A percentile compares a stretch with the other conserved stretches of the same genome.
Evolutionary conservation across 2,329 filamentous ascomycete species (phyloP).

Genomic region (Fusarium guadeloupense): DNA sequence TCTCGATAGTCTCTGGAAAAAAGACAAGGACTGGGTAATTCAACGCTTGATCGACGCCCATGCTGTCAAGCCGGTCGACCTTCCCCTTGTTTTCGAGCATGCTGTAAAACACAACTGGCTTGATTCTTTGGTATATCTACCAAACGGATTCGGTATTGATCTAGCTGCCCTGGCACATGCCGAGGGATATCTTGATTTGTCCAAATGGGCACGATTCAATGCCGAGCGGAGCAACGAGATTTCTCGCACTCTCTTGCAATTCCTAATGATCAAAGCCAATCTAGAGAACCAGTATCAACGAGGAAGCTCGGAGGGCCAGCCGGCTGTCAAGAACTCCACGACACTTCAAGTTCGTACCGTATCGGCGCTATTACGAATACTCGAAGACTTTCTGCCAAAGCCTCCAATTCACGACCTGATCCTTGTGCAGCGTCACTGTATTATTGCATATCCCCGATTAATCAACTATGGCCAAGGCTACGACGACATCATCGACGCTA

Average conservation of each 20-base stretch:
- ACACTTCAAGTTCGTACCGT: constrained; percentile 88
- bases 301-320: constrained; percentile 66
- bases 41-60: constrained; percentile 84
- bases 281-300: constrained; percentile 81
- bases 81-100: constrained; percentile 63
- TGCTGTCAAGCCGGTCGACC: constrained; percentile 70
- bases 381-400: constrained; percentile 74
- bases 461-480: constrained; percentile 97
- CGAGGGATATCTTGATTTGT: constrained; percentile 79
- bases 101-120: constrained; percentile 86
- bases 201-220: constrained; percentile 80
- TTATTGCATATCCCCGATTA: constrained; percentile 89
- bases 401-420: constrained; percentile 74
- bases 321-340: constrained; percentile 68
- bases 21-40: constrained; percentile 87
- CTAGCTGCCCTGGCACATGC: constrained; percentile 87
- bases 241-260: constrained; percentile 77
- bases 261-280: constrained; percentile 84
- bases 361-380: constrained; percentile 78
- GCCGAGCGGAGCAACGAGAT: constrained; percentile 73
- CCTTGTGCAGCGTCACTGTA: constrained; percentile 83
- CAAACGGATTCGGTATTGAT: constrained; percentile 87
- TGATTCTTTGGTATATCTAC: constrained; percentile 78
- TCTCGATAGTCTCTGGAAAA: constrained; percentile 89
- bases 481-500: constrained; percentile 89